These are phyloP conservation scores for Pyricularia sp. DNA, from an alignment of 2,329 filamentous ascomycete genomes.

Conservation along the genomic window DNA sequence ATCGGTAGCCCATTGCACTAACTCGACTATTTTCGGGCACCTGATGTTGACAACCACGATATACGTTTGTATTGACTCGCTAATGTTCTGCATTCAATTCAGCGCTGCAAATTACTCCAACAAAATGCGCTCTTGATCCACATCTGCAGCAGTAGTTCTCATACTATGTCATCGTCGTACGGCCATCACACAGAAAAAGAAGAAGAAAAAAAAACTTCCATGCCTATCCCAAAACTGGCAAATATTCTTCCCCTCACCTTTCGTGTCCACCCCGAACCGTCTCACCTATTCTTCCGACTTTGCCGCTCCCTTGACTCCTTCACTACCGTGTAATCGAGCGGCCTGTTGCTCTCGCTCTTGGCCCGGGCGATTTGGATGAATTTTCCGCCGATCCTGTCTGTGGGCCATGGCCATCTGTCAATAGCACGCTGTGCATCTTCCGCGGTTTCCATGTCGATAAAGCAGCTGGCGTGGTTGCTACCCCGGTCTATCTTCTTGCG, in stretches of 20 bases:
- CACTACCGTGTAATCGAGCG: neutral
- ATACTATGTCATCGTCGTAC: neutral
- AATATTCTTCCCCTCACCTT: neutral
- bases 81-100: neutral
- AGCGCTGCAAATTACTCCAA: neutral
- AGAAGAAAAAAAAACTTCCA: neutral
- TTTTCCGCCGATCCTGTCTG: neutral
- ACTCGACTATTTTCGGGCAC: neutral
- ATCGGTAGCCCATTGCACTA: neutral
- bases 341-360: neutral
- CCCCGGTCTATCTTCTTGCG: neutral
- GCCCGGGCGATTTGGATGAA: neutral
- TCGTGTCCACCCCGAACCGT: neutral
- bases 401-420: neutral
- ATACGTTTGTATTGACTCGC: neutral
- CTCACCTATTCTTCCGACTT: neutral
- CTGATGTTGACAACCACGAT: neutral
- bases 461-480: neutral
- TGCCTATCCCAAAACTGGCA: neutral
- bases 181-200: neutral
- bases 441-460: neutral
- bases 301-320: neutral
- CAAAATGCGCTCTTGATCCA: neutral
- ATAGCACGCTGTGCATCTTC: neutral
- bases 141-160: neutral